Conservation (phyloP, 345 rosid genomes). For the Euclidium syriacum region DNA sequence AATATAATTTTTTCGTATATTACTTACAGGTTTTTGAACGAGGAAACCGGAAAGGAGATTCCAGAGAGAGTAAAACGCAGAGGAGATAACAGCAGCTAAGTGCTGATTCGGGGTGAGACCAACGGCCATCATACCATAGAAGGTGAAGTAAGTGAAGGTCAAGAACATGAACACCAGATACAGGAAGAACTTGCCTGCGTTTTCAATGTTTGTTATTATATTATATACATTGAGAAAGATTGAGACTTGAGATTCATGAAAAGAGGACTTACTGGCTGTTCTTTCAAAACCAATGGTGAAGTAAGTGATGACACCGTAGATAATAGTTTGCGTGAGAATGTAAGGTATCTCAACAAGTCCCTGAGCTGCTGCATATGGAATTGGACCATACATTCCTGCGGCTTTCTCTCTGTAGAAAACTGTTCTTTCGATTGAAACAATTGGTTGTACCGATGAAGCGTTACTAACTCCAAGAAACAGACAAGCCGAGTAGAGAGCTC, state of each 20-base stretch:
- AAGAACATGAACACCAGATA: conserved; percentile 81
- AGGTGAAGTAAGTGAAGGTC: conserved; percentile 87
- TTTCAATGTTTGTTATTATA: not conserved
- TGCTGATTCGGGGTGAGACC: conserved; percentile 80
- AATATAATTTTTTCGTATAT: not conserved
- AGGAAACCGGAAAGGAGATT: conserved; percentile 89
- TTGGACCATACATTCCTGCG: conserved; percentile 81
- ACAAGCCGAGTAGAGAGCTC: conserved; percentile 80
- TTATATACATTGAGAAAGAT: not conserved
- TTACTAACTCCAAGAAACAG: conserved; percentile 83
- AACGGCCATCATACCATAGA: conserved; percentile 91
- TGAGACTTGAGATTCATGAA: not conserved
- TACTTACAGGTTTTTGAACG: conserved; percentile 67
- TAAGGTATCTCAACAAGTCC: conserved; percentile 94
- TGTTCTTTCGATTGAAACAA: conserved; percentile 80
- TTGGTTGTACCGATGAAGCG: conserved; percentile 86
- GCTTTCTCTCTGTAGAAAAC: conserved; percentile 92
- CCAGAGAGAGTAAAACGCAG: conserved; percentile 90
- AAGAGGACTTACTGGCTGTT: conserved; percentile 48
- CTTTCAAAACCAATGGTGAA: conserved; percentile 77
- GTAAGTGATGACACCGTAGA: conserved; percentile 76
- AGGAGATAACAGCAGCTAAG: conserved; percentile 76
- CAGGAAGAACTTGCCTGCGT: conserved; percentile 69
- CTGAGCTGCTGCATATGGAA: conserved; percentile 77
- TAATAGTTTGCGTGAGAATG: conserved; percentile 57